These are phyloP conservation scores for Skeletonema potamos DNA, from an alignment of 108 stramenopile species.

Conservation along the genomic window DNA sequence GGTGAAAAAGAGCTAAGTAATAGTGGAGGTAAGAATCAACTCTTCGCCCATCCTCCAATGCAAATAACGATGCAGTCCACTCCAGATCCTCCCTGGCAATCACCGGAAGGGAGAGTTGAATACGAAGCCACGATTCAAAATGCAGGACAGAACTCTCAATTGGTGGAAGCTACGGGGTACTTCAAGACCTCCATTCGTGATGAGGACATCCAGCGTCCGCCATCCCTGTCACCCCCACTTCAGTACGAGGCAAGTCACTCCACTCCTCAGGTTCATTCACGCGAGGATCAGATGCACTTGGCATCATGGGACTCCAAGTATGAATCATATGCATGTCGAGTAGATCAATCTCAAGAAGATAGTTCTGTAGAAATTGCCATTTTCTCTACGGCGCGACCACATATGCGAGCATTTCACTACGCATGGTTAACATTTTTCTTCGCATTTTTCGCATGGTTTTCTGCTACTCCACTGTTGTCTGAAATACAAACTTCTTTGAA, in stretches of 20 bases:
- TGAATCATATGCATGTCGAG: constrained; percentile 50
- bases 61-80: constrained; percentile 6
- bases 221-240: background rate
- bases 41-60: background rate
- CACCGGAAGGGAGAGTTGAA: background rate
- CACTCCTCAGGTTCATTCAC: constrained; percentile 1
- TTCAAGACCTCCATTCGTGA: no score
- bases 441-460: constrained; percentile 73
- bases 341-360: constrained; percentile 57
- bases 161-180: background rate
- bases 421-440: constrained; percentile 68
- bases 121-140: background rate
- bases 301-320: constrained; percentile 69
- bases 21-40: background rate
- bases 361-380: constrained; percentile 56
- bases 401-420: constrained; percentile 90
- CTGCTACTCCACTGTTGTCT: constrained; percentile 64
- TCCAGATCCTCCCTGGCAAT: background rate
- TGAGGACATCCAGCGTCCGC: background rate
- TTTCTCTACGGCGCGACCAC: constrained; percentile 57
- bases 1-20: background rate
- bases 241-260: background rate
- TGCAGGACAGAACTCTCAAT: background rate
- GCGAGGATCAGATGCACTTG: constrained; percentile 30
- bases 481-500: constrained; percentile 54